Evolutionary conservation across 495 filamentous ascomycete species (phyloP).

Genomic region (Lasiosphaeris hirsuta): DNA sequence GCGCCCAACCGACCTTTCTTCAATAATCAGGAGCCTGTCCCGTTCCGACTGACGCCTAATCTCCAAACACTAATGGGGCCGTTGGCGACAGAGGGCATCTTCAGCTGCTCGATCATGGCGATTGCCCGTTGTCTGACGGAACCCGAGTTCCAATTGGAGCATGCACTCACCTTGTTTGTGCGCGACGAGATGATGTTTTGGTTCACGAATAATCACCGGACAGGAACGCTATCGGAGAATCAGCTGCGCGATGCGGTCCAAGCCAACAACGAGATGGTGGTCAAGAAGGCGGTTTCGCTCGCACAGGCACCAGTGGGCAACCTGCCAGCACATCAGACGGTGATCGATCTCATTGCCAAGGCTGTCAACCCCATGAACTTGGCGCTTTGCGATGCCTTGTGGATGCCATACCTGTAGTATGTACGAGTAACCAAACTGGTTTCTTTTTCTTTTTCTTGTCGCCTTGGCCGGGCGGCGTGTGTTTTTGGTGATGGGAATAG

Average conservation of each 20-base stretch:
- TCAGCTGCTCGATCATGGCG: slow-evolving; percentile 85
- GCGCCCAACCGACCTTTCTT: slow-evolving; percentile 77
- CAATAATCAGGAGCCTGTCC: slow-evolving; percentile 89
- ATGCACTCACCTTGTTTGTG: slow-evolving; percentile 89
- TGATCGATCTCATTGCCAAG: slow-evolving; percentile 82
- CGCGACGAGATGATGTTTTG: slow-evolving; percentile 98
- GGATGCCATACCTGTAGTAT: slow-evolving; percentile 89
- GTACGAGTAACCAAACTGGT: background rate
- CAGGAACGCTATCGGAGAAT: slow-evolving; percentile 54
- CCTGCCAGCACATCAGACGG: slow-evolving; percentile 91
- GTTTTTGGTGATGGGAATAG: background rate
- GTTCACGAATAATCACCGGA: slow-evolving; percentile 78
- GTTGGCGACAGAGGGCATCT: slow-evolving; percentile 91
- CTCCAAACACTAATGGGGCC: slow-evolving; percentile 94
- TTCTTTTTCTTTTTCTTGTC: background rate
- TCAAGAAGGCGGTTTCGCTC: slow-evolving; percentile 80
- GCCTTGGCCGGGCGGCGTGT: background rate
- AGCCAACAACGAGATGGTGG: slow-evolving; percentile 82
- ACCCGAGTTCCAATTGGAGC: slow-evolving; percentile 83
- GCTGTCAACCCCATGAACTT: slow-evolving; percentile 85
- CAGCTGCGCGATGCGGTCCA: slow-evolving; percentile 84
- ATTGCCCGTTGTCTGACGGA: slow-evolving; percentile 95
- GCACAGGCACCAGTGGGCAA: slow-evolving; percentile 61
- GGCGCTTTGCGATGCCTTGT: slow-evolving; percentile 80
- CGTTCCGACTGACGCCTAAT: slow-evolving; percentile 95